Evolutionary conservation across 768 basidiomycete genomes (phyloP), one percentile per base, ranked within the genome.

Genomic region (Glaciozyma martinii): DNA sequence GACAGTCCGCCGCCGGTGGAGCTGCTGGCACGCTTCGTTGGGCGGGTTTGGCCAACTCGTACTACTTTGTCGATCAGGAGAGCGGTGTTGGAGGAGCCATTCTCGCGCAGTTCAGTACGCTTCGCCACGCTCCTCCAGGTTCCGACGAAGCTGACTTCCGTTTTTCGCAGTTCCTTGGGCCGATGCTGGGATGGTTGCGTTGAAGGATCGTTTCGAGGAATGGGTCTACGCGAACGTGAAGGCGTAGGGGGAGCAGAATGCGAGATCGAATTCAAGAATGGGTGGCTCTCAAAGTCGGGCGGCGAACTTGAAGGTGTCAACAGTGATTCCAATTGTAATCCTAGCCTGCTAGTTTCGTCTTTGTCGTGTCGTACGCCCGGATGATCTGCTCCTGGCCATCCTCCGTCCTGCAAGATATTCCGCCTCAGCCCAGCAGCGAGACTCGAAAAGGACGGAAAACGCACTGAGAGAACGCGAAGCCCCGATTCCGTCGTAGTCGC

Each of bases 81-180:
- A 30, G 23, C 5, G 59, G 54, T 2, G 15, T 65, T 3, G 64
- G 59, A 10, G 52, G 32, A 12, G 59, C 56, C 44, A 12, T 65
- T 29, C 19, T 29, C 16, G 29, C 59, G 3, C 59, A 60, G 33
- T 50, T 52, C 50, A 33, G 33, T 33, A 33, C 5, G 33, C 33
- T 33, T 33, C 33, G 33, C 33, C 98, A 5, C 95, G 95, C 75
- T 97, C 98, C 5, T 95, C 95, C 56, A 94, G 85, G 67, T 90
- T 95, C 62, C 89, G 82, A 21, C 95, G 86, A 88, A 98, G 90
- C 44, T 95, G 85, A 75, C 98, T 94, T 3, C 91, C 89, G n/a
- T n/a, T 0, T 94, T 95, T 25, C 95, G 85, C 18, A 99, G 94
- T 76, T 98, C 98, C 78, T 97, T 98, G 82, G 33, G 33, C 33